Evolutionary conservation across 2,329 filamentous ascomycete species (phyloP), one percentile per base, ranked within the genome.

Genomic region (Hymenoscyphus infarciens): DNA sequence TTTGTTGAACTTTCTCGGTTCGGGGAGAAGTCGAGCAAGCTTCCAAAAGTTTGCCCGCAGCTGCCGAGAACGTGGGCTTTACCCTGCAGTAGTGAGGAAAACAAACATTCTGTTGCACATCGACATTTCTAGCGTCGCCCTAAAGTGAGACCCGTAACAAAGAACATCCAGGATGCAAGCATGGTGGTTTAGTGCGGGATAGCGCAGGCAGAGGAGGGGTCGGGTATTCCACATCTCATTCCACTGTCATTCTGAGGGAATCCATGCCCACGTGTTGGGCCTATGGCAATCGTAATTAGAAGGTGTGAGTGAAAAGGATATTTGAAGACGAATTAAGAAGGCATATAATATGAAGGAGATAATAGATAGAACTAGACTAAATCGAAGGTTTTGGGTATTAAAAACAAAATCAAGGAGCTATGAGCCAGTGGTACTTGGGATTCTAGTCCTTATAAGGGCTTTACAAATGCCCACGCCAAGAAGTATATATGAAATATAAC

Each of bases 51-150:
- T 27, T 19, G 13, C 58, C 25, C 31, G 25, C 19, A 52, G n/a
- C 10, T 29, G 38, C 7, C n/a, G n/a, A 55, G 22, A 49, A 57
- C n/a, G 31, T 45, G 8, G 59, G 25, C 22, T 61, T 49, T 29
- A 57, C 22, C 19, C 60, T 61, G 60, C 60, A 61, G 60, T 61
- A 61, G 60, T 56, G 54, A 55, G 22, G 29, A 25, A 57, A 57
- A 45, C 11, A 22, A 39, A 39, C 38, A 56, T 61, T 61, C 31
- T 55, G 60, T 61, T 61, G 60, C 60, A 61, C 42, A 31, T 61
- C 60, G 60, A 61, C 52, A 61, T 61, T 61, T 61, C 22, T 61
- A 61, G 60, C 60, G 60, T 61, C 54, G 60, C 54, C 54, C 60
- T 61, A 57, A 57, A 35, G 27, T 61, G 53, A 57, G 42, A 55